Evolutionary conservation across 2,329 filamentous ascomycete species (phyloP).

Genomic region (Biscogniauxia sp.): DNA sequence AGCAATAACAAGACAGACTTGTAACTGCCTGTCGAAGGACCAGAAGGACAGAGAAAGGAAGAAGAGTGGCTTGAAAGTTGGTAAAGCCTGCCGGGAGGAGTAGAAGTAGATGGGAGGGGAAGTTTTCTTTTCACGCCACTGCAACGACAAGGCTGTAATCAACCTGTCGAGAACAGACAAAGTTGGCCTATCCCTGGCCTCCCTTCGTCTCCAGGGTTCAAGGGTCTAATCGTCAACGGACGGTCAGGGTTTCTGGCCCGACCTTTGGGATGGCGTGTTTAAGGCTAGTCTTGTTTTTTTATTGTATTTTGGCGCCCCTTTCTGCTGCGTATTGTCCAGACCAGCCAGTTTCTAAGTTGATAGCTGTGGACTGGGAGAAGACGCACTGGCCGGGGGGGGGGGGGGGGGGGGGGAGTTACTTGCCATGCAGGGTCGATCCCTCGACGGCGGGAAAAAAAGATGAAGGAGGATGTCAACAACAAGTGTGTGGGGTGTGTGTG

Average conservation of each 20-base stretch:
- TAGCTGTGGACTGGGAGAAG: constrained; percentile 19
- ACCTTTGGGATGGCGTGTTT: constrained; percentile 29
- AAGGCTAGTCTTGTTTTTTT: constrained; percentile 26
- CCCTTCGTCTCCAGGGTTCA: constrained; percentile 24
- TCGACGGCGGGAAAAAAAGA: constrained; percentile 23
- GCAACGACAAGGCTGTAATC: constrained; percentile 32
- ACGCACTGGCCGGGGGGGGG: constrained; percentile 29
- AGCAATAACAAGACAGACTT: constrained; percentile 13
- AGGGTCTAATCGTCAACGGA: constrained; percentile 21
- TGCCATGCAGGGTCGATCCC: constrained; percentile 33
- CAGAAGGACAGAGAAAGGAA: constrained; percentile 12
- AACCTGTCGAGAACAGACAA: constrained; percentile 26
- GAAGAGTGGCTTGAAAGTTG: constrained; percentile 28
- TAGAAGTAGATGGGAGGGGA: constrained; percentile 24
- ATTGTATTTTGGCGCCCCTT: constrained; percentile 16
- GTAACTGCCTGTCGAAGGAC: constrained; percentile 7
- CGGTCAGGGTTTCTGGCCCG: constrained; percentile 27
- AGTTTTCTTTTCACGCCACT: constrained; percentile 30
- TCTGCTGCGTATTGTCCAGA: constrained; percentile 11
- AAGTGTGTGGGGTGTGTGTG: constrained; percentile 28
- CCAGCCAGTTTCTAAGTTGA: constrained; percentile 25
- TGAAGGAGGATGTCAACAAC: constrained; percentile 29
- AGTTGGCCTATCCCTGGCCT: constrained; percentile 26
- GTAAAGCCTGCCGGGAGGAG: constrained; percentile 24
- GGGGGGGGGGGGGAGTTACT: constrained; percentile 23